A percentile compares a stretch with the other conserved stretches of the same genome.
phyloP scores from a whole-genome alignment of 1,284 basidiomycete genomes.

The Retiboletus flavoniger region DNA sequence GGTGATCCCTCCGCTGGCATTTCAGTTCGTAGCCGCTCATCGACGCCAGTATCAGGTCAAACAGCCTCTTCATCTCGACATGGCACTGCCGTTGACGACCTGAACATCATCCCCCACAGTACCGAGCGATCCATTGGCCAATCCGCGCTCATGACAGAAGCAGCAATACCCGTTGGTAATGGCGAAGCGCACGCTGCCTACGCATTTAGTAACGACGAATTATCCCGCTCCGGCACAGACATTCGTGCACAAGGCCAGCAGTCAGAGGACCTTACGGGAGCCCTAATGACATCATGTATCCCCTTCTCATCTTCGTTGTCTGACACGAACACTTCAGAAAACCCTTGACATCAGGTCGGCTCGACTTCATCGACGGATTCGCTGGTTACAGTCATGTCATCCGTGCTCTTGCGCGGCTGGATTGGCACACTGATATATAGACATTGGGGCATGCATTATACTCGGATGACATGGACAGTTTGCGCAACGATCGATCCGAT shows the following conservation, averaged over 20 bases:
- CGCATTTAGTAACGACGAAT: constrained; percentile 15
- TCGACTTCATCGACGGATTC: constrained; percentile 38
- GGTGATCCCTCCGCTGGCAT: constrained; percentile 13
- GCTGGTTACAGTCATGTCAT: constrained; percentile 27
- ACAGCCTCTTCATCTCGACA: constrained; percentile 32
- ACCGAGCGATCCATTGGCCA: constrained; percentile 22
- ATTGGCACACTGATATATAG: constrained; percentile 16
- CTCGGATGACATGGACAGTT: constrained; percentile 21
- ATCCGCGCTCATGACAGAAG: constrained; percentile 22
- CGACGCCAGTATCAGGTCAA: constrained; percentile 39
- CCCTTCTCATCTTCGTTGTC: constrained; percentile 31
- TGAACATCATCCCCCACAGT: constrained; percentile 31
- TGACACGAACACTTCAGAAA: constrained; percentile 25
- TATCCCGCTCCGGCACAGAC: constrained; percentile 4
- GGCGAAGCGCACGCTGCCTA: constrained; percentile 9
- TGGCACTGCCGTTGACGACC: constrained; percentile 27
- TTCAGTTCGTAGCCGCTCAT: constrained; percentile 23
- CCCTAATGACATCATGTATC: constrained; percentile 21
- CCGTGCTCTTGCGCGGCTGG: constrained; percentile 13
- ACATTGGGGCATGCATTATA: constrained; percentile 18
- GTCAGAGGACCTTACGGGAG: constrained; percentile 13
- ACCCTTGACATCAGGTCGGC: constrained; percentile 37
- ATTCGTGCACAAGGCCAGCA: constrained; percentile 7
- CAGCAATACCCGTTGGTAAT: constrained; percentile 7
- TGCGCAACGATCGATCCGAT: constrained; percentile 12